Evolutionary conservation across 441 rosid species (phyloP).

Genomic region (Aleurites moluccanus): DNA sequence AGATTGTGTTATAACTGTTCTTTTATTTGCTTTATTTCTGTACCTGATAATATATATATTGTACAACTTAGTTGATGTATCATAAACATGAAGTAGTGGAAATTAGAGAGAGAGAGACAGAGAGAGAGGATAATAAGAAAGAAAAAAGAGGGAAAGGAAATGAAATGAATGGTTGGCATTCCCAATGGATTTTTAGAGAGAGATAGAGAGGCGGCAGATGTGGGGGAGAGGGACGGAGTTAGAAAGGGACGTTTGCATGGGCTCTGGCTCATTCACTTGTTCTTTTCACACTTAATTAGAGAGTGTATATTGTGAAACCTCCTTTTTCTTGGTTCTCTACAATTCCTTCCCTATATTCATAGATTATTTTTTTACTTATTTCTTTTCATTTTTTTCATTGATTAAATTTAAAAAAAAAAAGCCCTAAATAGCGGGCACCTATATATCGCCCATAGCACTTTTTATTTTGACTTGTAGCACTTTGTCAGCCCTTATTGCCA

Average conservation of each 20-base stretch:
- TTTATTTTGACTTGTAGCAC: constrained; percentile 21
- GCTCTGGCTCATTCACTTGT: constrained; percentile 84
- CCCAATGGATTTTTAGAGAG: constrained; percentile 42
- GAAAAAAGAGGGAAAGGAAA: constrained; percentile 1
- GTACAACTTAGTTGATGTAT: constrained; percentile 21
- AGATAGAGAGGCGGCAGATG: constrained; percentile 63
- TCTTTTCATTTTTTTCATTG: no score
- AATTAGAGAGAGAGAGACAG: no score
- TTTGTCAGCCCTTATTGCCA: not conserved
- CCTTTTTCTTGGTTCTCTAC: constrained; percentile 54
- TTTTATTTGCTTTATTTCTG: no score
- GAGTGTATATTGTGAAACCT: not conserved
- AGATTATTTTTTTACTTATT: not conserved
- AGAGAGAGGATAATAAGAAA: constrained; percentile 2
- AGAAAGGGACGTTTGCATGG: constrained; percentile 97
- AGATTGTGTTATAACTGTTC: constrained; percentile 22
- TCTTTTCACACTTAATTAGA: constrained; percentile 68
- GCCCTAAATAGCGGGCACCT: constrained; percentile 34
- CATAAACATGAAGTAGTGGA: constrained; percentile 10
- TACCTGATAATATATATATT: no score
- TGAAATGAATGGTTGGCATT: constrained; percentile 55
- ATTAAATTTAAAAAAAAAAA: not conserved
- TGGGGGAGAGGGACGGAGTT: constrained; percentile 51
- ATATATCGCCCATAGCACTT: not conserved
- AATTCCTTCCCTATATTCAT: constrained; percentile 36